Conservation (phyloP, 371 early-diverging fungal genomes). For the Amoeboaphelidium occidentale region DNA sequence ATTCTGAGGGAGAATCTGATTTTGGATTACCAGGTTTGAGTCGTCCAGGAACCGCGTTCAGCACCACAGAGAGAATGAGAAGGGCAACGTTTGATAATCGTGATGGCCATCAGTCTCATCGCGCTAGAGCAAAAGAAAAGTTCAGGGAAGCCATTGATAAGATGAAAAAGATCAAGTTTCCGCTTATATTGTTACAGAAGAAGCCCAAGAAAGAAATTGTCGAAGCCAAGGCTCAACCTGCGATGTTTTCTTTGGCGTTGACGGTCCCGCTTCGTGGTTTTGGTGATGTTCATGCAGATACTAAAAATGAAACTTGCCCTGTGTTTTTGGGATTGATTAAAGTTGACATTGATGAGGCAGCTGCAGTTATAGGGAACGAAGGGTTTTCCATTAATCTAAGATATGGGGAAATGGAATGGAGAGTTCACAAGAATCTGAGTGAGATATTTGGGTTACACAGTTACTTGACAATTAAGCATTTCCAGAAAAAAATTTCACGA, state of each 20-base stretch:
- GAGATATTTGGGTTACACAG: slow-evolving; percentile 45
- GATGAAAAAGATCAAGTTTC: neutral
- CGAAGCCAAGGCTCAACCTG: slow-evolving; percentile 26
- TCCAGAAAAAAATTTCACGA: slow-evolving; percentile 12
- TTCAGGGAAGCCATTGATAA: neutral
- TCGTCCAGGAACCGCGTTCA: no score
- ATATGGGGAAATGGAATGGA: slow-evolving; percentile 57
- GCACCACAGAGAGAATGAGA: no score
- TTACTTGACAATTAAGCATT: slow-evolving; percentile 20
- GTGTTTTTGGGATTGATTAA: neutral
- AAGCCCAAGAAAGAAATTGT: slow-evolving; percentile 30
- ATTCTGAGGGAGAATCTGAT: no score
- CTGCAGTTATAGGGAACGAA: neutral
- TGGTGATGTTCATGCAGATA: neutral
- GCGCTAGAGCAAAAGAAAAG: neutral
- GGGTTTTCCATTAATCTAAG: slow-evolving; percentile 38
- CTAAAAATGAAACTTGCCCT: neutral
- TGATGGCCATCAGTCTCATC: no score
- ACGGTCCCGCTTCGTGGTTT: neutral
- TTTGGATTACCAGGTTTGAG: no score
- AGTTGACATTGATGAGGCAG: neutral
- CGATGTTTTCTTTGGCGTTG: slow-evolving; percentile 7
- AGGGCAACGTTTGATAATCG: no score
- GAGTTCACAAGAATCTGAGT: slow-evolving; percentile 32
- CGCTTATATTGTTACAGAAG: neutral